Conservation (phyloP, 2,329 filamentous ascomycete species). For the Aspergillus piperis region DNA sequence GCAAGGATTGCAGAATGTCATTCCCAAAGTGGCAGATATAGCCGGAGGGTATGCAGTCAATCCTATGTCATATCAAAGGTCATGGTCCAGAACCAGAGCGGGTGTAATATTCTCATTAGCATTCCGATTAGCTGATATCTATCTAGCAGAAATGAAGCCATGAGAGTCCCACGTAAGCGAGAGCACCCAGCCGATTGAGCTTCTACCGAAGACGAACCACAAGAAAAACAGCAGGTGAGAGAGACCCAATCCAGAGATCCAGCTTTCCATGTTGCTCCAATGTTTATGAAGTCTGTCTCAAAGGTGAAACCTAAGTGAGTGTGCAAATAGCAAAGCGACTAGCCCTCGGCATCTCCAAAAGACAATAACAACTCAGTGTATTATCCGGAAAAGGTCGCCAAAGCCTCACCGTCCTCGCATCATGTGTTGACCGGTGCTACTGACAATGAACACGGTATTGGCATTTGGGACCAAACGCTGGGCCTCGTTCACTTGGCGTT, state of each 20-base stretch:
- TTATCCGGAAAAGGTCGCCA: neutral
- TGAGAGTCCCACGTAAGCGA: neutral
- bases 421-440: neutral
- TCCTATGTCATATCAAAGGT: no score
- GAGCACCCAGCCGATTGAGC: neutral
- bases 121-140: neutral
- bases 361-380: neutral
- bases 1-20: no score
- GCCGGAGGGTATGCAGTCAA: no score
- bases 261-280: neutral
- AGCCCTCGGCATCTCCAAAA: neutral
- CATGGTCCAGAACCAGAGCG: neutral
- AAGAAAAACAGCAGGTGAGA: neutral
- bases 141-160: neutral
- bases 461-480: no score
- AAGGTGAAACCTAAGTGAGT: neutral
- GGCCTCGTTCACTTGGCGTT: neutral
- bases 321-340: neutral
- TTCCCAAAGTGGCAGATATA: no score
- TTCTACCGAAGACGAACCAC: neutral
- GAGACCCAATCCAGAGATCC: neutral
- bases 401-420: neutral
- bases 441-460: slow-evolving; percentile 4
- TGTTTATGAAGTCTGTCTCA: neutral
- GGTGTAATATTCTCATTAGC: neutral